phyloP scores from a whole-genome alignment of 2,329 filamentous ascomycete genomes.

The Xylaria polymorpha region DNA sequence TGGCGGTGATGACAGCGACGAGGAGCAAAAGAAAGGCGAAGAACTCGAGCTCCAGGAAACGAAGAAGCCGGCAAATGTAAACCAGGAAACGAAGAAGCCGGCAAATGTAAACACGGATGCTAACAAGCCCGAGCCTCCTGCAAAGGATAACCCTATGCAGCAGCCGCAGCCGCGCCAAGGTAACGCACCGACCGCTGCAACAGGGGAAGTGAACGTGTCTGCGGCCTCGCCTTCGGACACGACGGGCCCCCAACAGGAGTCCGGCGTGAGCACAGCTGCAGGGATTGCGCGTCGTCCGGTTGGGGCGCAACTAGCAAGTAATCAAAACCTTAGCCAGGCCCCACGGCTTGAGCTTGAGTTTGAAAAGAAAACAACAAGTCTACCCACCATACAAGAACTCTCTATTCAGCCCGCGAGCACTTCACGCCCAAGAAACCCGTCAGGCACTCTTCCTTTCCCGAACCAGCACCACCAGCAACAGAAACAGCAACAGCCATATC shows the following conservation, averaged over 20 bases:
- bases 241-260: slow-evolving; percentile 39
- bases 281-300: slow-evolving; percentile 41
- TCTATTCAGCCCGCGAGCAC: slow-evolving; percentile 26
- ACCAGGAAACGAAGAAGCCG: slow-evolving; percentile 7
- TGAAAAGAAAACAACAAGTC: slow-evolving; percentile 30
- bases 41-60: slow-evolving; percentile 14
- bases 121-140: slow-evolving; percentile 30
- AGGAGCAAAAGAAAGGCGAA: slow-evolving; percentile 10
- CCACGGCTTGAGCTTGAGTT: slow-evolving; percentile 24
- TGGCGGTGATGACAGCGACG: slow-evolving; percentile 21
- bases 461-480: slow-evolving; percentile 18
- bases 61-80: not conserved
- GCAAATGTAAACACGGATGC: slow-evolving; percentile 3
- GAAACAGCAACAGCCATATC: slow-evolving; percentile 2
- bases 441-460: slow-evolving; percentile 32
- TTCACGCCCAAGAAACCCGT: slow-evolving; percentile 29
- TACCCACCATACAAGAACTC: slow-evolving; percentile 26
- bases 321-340: slow-evolving; percentile 24
- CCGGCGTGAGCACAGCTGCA: slow-evolving; percentile 36
- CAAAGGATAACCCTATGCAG: slow-evolving; percentile 27
- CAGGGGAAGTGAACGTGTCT: slow-evolving; percentile 9
- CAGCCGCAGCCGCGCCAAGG: slow-evolving; percentile 13
- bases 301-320: slow-evolving; percentile 33
- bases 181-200: slow-evolving; percentile 11
- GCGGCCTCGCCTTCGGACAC: slow-evolving; percentile 5